Percentiles rank a stretch among this genome's conserved stretches.
phyloP scores from a whole-genome alignment of 768 basidiomycete species.

The Rossbeevera mucosa region DNA sequence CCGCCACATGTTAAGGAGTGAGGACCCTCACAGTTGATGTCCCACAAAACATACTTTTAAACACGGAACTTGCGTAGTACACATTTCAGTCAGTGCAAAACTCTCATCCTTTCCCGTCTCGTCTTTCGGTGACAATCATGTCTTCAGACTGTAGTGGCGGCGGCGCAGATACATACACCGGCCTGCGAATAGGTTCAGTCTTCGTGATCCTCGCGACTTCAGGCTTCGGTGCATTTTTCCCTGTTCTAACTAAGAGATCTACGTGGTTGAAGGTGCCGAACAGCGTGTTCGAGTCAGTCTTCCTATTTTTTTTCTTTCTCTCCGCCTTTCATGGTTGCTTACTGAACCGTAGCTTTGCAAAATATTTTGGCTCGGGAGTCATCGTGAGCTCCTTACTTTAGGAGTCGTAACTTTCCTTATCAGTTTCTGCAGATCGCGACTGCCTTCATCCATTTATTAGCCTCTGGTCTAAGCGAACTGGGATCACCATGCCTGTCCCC shows the following conservation, averaged over 20 bases:
- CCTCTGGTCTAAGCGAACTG: conserved; percentile 70
- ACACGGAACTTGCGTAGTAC: not conserved
- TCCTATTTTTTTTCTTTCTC: conserved; percentile 1
- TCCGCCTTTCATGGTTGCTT: not conserved
- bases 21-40: conserved; percentile 27
- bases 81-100: not conserved
- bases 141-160: conserved; percentile 46
- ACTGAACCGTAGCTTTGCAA: conserved; percentile 57
- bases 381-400: conserved; percentile 49
- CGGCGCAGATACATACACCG: conserved; percentile 43
- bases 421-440: conserved; percentile 67
- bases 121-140: conserved; percentile 12
- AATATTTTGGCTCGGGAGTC: conserved; percentile 88
- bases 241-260: conserved; percentile 55
- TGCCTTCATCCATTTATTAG: conserved; percentile 79
- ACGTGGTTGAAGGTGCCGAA: conserved; percentile 37
- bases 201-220: conserved; percentile 70
- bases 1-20: not conserved
- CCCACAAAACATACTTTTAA: conserved; percentile 10
- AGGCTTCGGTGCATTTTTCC: conserved; percentile 61
- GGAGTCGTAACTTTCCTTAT: not conserved
- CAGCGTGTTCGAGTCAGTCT: conserved; percentile 61
- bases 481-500: conserved; percentile 62
- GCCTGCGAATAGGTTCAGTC: conserved; percentile 64
- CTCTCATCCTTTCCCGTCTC: not conserved